These are phyloP conservation scores for Martensiomyces pterosporus DNA, from an alignment of 192 early-diverging fungal genomes.

Conservation along the genomic window DNA sequence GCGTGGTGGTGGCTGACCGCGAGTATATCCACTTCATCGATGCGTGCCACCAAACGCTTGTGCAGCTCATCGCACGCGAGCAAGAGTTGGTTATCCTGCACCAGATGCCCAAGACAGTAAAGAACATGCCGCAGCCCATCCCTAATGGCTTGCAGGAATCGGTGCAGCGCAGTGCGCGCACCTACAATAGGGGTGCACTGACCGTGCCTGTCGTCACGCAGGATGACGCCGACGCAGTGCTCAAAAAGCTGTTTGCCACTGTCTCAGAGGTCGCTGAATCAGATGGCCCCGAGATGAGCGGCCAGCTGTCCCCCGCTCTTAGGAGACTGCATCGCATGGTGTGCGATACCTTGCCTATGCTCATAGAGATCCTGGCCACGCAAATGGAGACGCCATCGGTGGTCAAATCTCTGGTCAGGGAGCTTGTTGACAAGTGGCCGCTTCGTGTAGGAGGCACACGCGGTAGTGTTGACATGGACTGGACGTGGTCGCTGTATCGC, in stretches of 20 bases:
- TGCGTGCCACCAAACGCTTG: constrained; percentile 15
- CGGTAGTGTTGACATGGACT: not conserved
- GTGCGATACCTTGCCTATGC: constrained; percentile 27
- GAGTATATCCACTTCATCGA: constrained; percentile 22
- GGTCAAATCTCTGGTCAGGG: constrained; percentile 8
- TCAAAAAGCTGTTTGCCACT: constrained; percentile 6
- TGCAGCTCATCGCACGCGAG: constrained; percentile 28
- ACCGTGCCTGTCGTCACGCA: constrained; percentile 1
- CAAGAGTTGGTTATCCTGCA: constrained; percentile 31
- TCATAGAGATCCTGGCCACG: constrained; percentile 21
- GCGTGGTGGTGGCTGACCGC: not conserved
- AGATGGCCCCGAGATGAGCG: too few relatives aligned
- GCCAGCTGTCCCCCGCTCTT: not conserved
- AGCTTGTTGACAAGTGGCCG: constrained; percentile 27
- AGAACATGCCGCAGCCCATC: constrained; percentile 44
- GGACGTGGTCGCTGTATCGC: constrained; percentile 18
- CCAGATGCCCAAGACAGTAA: constrained; percentile 35
- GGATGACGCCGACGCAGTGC: constrained; percentile 8
- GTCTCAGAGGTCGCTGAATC: not conserved
- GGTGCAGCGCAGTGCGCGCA: constrained; percentile 26
- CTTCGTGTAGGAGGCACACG: not conserved
- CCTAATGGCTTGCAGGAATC: constrained; percentile 36
- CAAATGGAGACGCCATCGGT: constrained; percentile 16
- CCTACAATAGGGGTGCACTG: constrained; percentile 32
- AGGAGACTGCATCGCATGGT: constrained; percentile 6